Evolutionary conservation across 805 yeast species (phyloP).

Genomic region (Candida broadrunensis): DNA sequence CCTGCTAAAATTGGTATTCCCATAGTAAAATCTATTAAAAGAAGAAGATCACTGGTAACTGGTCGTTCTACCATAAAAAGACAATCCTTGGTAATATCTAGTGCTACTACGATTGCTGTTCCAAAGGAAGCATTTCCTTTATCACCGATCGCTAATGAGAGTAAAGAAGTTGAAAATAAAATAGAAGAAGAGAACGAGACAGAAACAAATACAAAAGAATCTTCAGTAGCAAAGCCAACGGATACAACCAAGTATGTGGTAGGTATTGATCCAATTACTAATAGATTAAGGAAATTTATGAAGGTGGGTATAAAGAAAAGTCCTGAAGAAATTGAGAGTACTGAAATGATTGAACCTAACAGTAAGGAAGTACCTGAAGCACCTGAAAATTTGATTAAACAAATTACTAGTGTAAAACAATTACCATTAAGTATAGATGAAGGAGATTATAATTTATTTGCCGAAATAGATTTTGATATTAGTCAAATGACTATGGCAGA

Average conservation of each 20-base stretch:
- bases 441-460: slow-evolving; percentile 35
- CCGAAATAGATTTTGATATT: slow-evolving; percentile 48
- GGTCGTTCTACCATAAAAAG: slow-evolving; percentile 8
- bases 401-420: slow-evolving; percentile 25
- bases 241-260: slow-evolving; percentile 20
- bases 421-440: slow-evolving; percentile 33
- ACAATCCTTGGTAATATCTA: not conserved
- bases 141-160: slow-evolving; percentile 3
- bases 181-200: slow-evolving; percentile 1
- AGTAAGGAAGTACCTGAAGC: slow-evolving; percentile 8
- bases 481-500: slow-evolving; percentile 63
- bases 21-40: slow-evolving; percentile 21
- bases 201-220: slow-evolving; percentile 1
- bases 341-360: slow-evolving; percentile 2
- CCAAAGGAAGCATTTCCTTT: slow-evolving; percentile 6
- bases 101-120: slow-evolving; percentile 7
- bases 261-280: slow-evolving; percentile 29
- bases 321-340: slow-evolving; percentile 10
- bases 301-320: slow-evolving; percentile 3
- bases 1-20: slow-evolving; percentile 42
- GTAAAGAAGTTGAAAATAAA: slow-evolving; percentile 6
- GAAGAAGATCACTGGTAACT: slow-evolving; percentile 25
- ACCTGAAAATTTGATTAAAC: slow-evolving; percentile 22
- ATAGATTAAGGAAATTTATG: slow-evolving; percentile 27
- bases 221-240: slow-evolving; percentile 7